Conservation (phyloP, 345 rosid genomes). For the Barbarea vulgaris region DNA sequence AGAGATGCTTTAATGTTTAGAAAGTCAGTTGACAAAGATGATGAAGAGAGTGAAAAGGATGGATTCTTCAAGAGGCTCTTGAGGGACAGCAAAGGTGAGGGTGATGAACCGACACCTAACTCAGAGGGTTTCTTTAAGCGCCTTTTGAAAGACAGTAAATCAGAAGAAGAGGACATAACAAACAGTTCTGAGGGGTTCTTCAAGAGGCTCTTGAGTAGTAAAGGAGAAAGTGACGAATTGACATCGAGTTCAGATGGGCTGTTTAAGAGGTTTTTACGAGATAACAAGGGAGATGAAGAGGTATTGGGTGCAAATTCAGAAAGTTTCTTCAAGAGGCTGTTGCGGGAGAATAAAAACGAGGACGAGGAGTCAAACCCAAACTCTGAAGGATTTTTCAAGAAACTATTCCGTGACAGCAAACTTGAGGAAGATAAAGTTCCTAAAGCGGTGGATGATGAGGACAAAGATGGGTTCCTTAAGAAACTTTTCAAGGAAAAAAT, state of each 20-base stretch:
- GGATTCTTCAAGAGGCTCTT: slow-evolving; percentile 94
- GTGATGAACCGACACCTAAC: slow-evolving; percentile 70
- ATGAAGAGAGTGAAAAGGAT: slow-evolving; percentile 85
- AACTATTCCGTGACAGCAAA: slow-evolving; percentile 86
- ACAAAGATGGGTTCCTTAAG: slow-evolving; percentile 87
- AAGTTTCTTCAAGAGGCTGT: slow-evolving; percentile 61
- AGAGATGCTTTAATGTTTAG: slow-evolving; percentile 94
- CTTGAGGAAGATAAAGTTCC: slow-evolving; percentile 59
- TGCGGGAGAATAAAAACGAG: slow-evolving; percentile 66
- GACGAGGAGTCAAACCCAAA: slow-evolving; percentile 64
- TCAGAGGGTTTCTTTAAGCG: slow-evolving; percentile 82
- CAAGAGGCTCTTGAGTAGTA: slow-evolving; percentile 64
- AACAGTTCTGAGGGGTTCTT: slow-evolving; percentile 77
- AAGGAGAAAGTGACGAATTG: slow-evolving; percentile 66
- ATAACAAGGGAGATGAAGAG: slow-evolving; percentile 70
- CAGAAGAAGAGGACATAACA: slow-evolving; percentile 67
- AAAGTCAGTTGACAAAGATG: slow-evolving; percentile 92
- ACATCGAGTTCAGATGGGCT: slow-evolving; percentile 69
- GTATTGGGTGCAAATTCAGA: slow-evolving; percentile 59
- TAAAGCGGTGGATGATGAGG: slow-evolving; percentile 80
- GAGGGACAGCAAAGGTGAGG: slow-evolving; percentile 78
- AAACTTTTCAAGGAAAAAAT: slow-evolving; percentile 80
- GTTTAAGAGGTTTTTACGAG: slow-evolving; percentile 72
- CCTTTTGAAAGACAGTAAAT: slow-evolving; percentile 68
- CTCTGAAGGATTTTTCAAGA: slow-evolving; percentile 83